Conservation (phyloP, 2,329 filamentous ascomycete species). For the Aureobasidium sp. region DNA sequence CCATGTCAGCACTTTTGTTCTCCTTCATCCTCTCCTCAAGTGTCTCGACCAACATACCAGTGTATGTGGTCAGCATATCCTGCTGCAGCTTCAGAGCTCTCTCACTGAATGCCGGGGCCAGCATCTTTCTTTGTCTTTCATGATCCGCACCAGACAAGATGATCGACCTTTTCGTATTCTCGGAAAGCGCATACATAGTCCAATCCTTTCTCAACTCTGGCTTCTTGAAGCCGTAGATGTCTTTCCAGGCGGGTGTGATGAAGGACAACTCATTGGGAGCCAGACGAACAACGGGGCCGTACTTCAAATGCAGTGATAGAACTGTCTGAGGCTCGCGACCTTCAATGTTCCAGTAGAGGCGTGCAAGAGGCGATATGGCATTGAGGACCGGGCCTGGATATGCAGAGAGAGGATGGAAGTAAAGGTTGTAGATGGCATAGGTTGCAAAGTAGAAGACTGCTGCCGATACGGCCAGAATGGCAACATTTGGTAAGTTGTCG, state of each 20-base stretch:
- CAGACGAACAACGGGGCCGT: conserved; percentile 36
- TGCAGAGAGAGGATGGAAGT: conserved; percentile 11
- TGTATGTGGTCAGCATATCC: conserved; percentile 33
- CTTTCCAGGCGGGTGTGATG: conserved; percentile 26
- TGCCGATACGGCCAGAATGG: neutral
- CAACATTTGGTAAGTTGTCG: neutral
- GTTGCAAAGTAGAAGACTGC: conserved; percentile 4
- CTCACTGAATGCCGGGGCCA: conserved; percentile 38
- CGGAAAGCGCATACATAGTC: conserved; percentile 5
- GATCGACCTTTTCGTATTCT: conserved; percentile 18
- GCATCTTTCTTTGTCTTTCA: conserved; percentile 29
- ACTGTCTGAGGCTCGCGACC: conserved; percentile 9
- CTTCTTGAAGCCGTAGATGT: conserved; percentile 30
- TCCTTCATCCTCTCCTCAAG: conserved; percentile 22
- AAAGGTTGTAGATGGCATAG: conserved; percentile 6
- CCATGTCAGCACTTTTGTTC: conserved; percentile 23
- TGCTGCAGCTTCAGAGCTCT: conserved; percentile 38
- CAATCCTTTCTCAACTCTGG: conserved; percentile 7
- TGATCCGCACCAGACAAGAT: conserved; percentile 27
- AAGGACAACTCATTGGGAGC: conserved; percentile 35
- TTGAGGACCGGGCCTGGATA: conserved; percentile 6
- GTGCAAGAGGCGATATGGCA: neutral
- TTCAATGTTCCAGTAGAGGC: neutral
- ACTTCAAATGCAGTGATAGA: conserved; percentile 28
- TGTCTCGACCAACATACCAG: conserved; percentile 32